Evolutionary conservation across 164 flowering plant genomes (phyloP), one percentile per base, ranked within the genome.

Genomic region (Umbilicus rupestris): DNA sequence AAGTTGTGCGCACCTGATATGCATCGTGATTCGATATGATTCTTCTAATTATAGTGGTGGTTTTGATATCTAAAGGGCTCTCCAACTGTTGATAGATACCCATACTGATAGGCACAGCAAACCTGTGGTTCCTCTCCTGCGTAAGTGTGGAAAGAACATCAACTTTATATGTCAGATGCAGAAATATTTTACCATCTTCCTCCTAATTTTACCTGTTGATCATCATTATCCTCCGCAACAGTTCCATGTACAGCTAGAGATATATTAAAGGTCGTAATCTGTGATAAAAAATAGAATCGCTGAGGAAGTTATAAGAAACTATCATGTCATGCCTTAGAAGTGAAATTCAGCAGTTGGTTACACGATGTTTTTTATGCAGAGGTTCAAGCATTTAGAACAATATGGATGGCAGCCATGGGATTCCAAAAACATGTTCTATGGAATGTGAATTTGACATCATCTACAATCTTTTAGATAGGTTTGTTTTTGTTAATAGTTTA

Each of bases 21-120:
- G 98, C 95, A 72, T 90, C 97, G 65, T 93, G 94, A 77, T 94
- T 94, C 46, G 97, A 77, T 60, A 91, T 97, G 44, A 94, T 94
- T 71, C 99, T 82, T 73, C 74, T 85, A 52, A 91, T 91, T 69
- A 94, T 89, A 7, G 99, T 91, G 68, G 85, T 81, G 24, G 99
- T 94, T 14, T 93, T 89, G 69, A 94, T 82, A 68, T 89, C 96
- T 71, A 89, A 70, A 24, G 93, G 93, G 77, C 99, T 94, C 39
- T 91, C 93, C 68, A 91, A 60, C 63, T 82, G 72, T 73, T 76
- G 75, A 71, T 75, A 89, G 69, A 91, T 88, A 49, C 80, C 90
- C 95, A 94, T 73, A 67, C 85, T 87, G 65, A 79, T 84, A 10
- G 99, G 97, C 58, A 91, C 86, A 63, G 79, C 83, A 78, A 89